Percentiles rank a stretch among this genome's conserved stretches.
Conservation (phyloP, 2,329 filamentous ascomycete genomes). For the Lachnellula cervina region DNA sequence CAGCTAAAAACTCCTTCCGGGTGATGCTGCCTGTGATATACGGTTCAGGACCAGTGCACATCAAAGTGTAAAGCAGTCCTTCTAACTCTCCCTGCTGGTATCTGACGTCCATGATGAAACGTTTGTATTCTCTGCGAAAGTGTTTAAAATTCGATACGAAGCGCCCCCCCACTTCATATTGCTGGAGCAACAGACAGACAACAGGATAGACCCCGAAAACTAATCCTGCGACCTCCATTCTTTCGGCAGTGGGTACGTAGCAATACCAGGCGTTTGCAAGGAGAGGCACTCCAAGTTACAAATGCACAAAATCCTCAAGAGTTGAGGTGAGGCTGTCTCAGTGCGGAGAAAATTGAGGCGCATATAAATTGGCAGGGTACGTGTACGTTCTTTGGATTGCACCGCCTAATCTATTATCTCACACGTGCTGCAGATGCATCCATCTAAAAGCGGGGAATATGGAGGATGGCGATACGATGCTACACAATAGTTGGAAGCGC, state of each 20-base stretch:
- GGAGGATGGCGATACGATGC: too few species aligned
- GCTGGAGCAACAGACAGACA: neutral
- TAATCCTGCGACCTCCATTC: slow-evolving; percentile 1
- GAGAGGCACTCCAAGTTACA: neutral
- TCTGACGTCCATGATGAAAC: slow-evolving; percentile 2
- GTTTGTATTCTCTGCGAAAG: slow-evolving; percentile 1
- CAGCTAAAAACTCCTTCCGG: neutral
- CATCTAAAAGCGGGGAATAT: too few species aligned
- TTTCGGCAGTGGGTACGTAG: too few species aligned
- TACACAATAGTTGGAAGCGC: too few species aligned
- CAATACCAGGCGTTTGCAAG: neutral
- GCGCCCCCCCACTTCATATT: slow-evolving; percentile 1
- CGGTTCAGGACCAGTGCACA: slow-evolving; percentile 2
- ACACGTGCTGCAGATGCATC: too few species aligned
- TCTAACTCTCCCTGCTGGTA: slow-evolving; percentile 4
- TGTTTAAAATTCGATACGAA: slow-evolving; percentile 2
- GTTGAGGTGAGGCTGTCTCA: too few species aligned
- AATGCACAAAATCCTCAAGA: neutral
- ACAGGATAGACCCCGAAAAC: neutral
- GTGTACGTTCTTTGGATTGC: too few species aligned
- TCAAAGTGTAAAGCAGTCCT: slow-evolving; percentile 1
- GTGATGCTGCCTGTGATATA: neutral
- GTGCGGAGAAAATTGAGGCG: too few species aligned
- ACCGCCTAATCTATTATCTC: too few species aligned
- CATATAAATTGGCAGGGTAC: too few species aligned